Evolutionary conservation across 1,284 basidiomycete species (phyloP), one percentile per base, ranked within the genome.

Genomic region (Cryptococcus sp.): DNA sequence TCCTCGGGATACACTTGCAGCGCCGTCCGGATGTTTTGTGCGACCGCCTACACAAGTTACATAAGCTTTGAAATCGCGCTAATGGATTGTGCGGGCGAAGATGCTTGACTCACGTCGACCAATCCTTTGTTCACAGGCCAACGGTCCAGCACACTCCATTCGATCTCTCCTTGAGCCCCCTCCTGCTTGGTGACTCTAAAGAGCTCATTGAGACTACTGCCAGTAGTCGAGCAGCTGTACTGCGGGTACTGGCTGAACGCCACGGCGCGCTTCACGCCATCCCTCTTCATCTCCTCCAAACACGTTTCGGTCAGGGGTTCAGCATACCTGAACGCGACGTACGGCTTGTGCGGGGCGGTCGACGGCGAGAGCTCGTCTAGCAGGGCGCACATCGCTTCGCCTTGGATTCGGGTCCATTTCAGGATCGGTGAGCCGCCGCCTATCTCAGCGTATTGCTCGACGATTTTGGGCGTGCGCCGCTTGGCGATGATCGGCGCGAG

Each of bases 181-280:
- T 75, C 75, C 71, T 61, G 85, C 82, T 52, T 85, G 84, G 47
- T 83, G 73, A 69, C 74, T 55, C 78, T 72, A 75, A 87, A 96
- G 44, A 99, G 82, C 80, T 99, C 95, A 74, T 99, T 99, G 71
- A 99, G 75, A 74, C 90, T 93, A 80, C 92, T 95, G 42, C 96
- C 96, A 0, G 96, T 99, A 5, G 96, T 99, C 64, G 90, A 93
- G 80, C 96, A 99, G 71, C 90, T 93, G 81, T 99, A 99, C 78
- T 99, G 96, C 1, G 96, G 96, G 76, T 99, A 99, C 80, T 99
- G 96, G 2, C 92, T 93, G 81, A 99, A 99, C 20, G 94, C 96
- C 23, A 99, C 84, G 0, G 95, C 96, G 56, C 94, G 84, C 73
- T 84, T 88, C 39, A 99, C 93, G 20, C 94, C 93, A 74, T 99